Base-by-base conservation (phyloP, 2,329 filamentous ascomycete genomes). In the Alternaria sp. region DNA sequence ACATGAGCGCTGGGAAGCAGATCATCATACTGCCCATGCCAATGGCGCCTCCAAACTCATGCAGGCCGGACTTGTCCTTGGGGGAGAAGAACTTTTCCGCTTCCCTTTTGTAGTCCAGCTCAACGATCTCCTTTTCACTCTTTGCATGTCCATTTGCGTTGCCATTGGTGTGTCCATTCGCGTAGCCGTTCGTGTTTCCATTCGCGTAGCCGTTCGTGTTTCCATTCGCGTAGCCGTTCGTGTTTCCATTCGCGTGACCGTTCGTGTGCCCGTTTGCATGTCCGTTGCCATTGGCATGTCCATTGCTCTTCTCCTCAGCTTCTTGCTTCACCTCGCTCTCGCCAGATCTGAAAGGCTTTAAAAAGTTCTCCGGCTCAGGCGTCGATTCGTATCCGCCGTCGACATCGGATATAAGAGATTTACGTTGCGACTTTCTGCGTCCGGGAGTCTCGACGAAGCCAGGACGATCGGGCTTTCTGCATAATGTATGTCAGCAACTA, bases 1-100 rank as follows among this genome's bases (percentile, higher is more conserved):
- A 97, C 94, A 98, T 98, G 70, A 99, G 85, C 36, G 89, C 62
- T n/a, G 95, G 95, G 79, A 98, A 99, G 44, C 90, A 87, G 62
- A 93, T 84, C 92, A 98, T 98, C 86, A 97, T 93, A 67, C 86
- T 82, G 14, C 85, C 80, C 40, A 93, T 90, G 54, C 95, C 94
- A n/a, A 85, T 75, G 3, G 91, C 88, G 58, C 95, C 95, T 63
- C 94, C 94, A 74, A 98, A 99, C 76, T 99, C 96, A 65, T 84
- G 84, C 62, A 86, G 78, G 45, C 83, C 83, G 53, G 81, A 82
- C 54, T 72, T 65, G 63, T 83, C 80, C 49, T 80, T 73, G 51
- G 68, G 53, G 23, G 67, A 62, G 54, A 69, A 70, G 51, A 73
- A 71, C 60, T 71, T 72, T 53, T 79, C 76, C n/a, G 78, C 74